Base-by-base conservation (phyloP, 2,329 filamentous ascomycete species). In the Hymenotorrendiella dingleyae region DNA sequence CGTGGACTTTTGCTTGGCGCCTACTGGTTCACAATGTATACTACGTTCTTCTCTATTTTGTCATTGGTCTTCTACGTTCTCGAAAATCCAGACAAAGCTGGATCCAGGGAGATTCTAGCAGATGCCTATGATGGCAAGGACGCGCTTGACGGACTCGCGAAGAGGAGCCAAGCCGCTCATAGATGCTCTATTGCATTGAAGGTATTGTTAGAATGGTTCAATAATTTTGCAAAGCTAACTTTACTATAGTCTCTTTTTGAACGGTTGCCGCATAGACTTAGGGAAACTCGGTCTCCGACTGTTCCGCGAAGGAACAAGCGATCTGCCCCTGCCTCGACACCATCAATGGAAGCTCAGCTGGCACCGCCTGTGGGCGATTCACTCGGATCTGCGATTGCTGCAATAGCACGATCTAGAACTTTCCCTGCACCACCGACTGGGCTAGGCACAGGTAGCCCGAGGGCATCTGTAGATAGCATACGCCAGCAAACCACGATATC, bases 1-100 rank as follows among this genome's bases (percentile, higher is more conserved):
- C 77, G 83, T 55, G 77, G 82, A 4, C 70, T 87, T 6, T 69
- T 93, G n/a, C 82, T 84, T 48, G 87, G 86, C 1, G 84, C 86
- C 0, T 90, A 88, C 62, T 93, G 86, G 86, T 91, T 91, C 58
- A 84, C 86, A 53, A 78, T 91, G 59, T 91, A 88, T 59, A 88
- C 85, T 2, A 84, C 86, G 12, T 90, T 88, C 65, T 90, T 89
- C 59, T 82, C 84, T 11, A 84, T 91, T 23, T 68, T 93, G 23
- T 86, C 86, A 0, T 69, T 93, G 34, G 71, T 91, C 1, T 93
- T 87, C 58, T 91, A 85, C 58, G 83, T 85, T 1, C 69, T 88
- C 11, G 86, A 91, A 60, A 91, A 91, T 50, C 84, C 84, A 1
- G 79, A 86, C 47, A 87, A 84, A 56, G 68, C 75, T 4, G 84